phyloP scores from a whole-genome alignment of 495 filamentous ascomycete species.

The Aspergillus baeticus region DNA sequence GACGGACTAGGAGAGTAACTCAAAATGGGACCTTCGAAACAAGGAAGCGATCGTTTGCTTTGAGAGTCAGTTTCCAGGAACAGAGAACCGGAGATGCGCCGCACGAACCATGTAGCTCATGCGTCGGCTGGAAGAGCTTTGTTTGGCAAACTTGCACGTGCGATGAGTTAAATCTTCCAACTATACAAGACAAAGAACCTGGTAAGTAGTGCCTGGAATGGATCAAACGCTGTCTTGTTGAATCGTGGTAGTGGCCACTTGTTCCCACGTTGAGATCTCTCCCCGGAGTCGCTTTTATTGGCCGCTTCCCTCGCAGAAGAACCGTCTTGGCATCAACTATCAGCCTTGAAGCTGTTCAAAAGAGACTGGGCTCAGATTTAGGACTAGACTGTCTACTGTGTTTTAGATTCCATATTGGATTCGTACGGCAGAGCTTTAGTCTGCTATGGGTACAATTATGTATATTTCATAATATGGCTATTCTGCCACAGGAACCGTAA shows the following conservation, averaged over 20 bases:
- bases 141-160: not conserved
- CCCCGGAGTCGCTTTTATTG: conserved; percentile 4
- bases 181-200: too few relatives aligned
- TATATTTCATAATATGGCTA: conserved; percentile 6
- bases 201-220: too few relatives aligned
- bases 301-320: conserved; percentile 9
- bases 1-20: not conserved
- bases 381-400: not conserved
- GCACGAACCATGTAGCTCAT: conserved; percentile 2
- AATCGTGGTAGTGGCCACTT: conserved; percentile 16
- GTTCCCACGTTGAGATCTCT: conserved; percentile 4
- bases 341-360: not conserved
- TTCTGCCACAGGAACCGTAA: conserved; percentile 8
- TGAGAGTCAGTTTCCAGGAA: too few relatives aligned
- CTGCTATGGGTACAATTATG: too few relatives aligned
- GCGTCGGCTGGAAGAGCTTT: not conserved
- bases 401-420: too few relatives aligned
- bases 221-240: not conserved
- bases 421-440: too few relatives aligned
- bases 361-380: not conserved
- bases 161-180: not conserved
- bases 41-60: not conserved
- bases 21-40: not conserved
- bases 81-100: not conserved
- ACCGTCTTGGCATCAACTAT: conserved; percentile 10